phyloP scores from a whole-genome alignment of 768 basidiomycete species.

The Imleria badia region DNA sequence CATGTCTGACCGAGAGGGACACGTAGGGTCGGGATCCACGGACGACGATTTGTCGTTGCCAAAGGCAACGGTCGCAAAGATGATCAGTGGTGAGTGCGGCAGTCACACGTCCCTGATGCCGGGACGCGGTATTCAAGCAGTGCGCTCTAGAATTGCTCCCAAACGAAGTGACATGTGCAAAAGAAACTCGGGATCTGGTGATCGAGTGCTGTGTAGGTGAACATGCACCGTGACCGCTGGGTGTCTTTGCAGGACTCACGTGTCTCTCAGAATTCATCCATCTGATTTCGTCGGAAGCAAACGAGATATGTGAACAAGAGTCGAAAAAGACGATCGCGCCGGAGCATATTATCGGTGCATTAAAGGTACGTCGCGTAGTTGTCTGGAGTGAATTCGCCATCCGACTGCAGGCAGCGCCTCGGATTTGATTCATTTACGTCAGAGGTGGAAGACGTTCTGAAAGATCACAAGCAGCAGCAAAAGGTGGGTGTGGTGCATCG shows the following conservation, averaged over 20 bases:
- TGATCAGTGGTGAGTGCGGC: conserved; percentile 73
- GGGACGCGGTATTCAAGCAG: conserved; percentile 7
- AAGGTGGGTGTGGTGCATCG: conserved; percentile 55
- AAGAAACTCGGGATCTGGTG: conserved; percentile 95
- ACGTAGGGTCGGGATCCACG: conserved; percentile 56
- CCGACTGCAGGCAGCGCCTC: conserved; percentile 57
- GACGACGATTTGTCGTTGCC: conserved; percentile 95
- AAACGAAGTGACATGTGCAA: conserved; percentile 82
- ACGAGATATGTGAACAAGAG: conserved; percentile 96
- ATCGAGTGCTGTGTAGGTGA: conserved; percentile 99
- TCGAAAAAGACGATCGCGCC: conserved; percentile 99
- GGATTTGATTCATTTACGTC: conserved; percentile 90
- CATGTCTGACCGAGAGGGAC: conserved; percentile 93
- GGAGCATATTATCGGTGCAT: conserved; percentile 90
- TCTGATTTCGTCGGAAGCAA: conserved; percentile 94
- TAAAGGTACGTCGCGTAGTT: conserved; percentile 59
- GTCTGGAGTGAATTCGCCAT: neutral
- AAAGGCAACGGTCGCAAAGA: conserved; percentile 96
- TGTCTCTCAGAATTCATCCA: conserved; percentile 86
- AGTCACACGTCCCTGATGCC: conserved; percentile 2
- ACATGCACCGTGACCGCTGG: conserved; percentile 33
- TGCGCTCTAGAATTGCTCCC: conserved; percentile 76
- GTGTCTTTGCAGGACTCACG: conserved; percentile 15
- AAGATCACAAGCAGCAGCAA: conserved; percentile 94
- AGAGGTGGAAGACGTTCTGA: conserved; percentile 90